Evolutionary conservation across 2,329 filamentous ascomycete species (phyloP).

Genomic region (Colletotrichum sp.): DNA sequence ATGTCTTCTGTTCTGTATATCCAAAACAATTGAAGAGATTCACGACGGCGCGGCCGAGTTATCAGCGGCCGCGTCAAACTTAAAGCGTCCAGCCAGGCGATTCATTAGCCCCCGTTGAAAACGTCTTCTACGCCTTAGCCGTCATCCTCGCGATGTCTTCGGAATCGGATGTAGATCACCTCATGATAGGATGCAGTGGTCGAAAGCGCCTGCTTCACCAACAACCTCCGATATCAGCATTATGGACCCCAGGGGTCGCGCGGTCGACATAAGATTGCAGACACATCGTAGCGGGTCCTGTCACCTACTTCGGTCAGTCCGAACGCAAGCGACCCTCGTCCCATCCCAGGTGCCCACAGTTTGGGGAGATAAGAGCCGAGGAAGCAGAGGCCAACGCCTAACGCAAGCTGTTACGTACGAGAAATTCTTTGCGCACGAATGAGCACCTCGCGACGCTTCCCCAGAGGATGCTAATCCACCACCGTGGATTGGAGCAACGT

Average conservation of each 20-base stretch:
- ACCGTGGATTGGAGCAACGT: neutral
- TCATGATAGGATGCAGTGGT: neutral
- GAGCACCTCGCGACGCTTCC: neutral
- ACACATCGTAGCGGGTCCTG: neutral
- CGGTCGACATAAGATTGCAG: constrained; percentile 3
- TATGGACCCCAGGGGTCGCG: neutral
- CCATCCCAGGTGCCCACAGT: neutral
- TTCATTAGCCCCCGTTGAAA: neutral
- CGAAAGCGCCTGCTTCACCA: neutral
- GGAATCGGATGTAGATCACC: constrained; percentile 6
- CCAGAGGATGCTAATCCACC: constrained; percentile 17
- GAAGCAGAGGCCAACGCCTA: constrained; percentile 18
- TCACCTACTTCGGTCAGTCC: constrained; percentile 11
- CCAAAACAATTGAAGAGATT: neutral
- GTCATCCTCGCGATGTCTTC: neutral
- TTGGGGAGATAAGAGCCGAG: constrained; percentile 20
- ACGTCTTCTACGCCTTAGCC: neutral
- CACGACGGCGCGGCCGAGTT: neutral
- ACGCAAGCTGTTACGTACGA: constrained; percentile 14
- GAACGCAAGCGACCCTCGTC: neutral
- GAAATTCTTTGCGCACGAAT: constrained; percentile 11
- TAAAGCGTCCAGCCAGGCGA: neutral
- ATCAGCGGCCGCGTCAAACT: neutral
- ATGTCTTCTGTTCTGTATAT: neutral
- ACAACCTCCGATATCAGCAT: neutral